Evolutionary conservation across 139 green algal genomes (phyloP).

Genomic region (Chlorella sp.): DNA sequence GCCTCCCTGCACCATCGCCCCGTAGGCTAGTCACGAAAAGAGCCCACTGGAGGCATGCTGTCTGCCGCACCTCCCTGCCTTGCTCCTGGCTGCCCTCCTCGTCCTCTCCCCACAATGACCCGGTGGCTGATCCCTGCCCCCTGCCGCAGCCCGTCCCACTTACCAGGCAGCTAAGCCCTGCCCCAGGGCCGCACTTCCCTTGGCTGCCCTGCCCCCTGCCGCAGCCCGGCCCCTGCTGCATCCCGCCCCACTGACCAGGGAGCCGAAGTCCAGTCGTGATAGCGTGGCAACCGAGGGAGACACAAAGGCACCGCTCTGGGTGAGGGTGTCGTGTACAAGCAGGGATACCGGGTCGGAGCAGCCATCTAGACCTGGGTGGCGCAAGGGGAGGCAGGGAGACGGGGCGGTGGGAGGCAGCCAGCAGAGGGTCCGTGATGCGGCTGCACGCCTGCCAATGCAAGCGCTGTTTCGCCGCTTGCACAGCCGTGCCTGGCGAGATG

Average conservation of each 20-base stretch:
- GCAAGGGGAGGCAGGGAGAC: background rate
- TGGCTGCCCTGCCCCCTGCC: no score
- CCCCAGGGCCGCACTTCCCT: no score
- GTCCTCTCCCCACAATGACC: no score
- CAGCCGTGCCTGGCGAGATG: no score
- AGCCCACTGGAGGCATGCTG: no score
- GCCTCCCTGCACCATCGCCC: no score
- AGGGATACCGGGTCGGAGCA: background rate
- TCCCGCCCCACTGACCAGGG: background rate
- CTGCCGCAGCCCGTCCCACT: background rate
- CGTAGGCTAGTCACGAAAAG: no score
- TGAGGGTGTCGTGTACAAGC: background rate
- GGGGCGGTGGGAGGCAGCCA: background rate
- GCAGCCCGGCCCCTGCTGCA: no score
- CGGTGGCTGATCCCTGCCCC: background rate
- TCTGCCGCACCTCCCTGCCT: no score
- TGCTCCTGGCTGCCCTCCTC: no score
- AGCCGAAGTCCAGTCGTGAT: background rate
- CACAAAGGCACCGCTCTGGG: slow-evolving; percentile 5
- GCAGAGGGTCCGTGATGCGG: background rate
- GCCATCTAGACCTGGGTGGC: background rate
- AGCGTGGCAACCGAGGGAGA: background rate
- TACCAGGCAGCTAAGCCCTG: background rate
- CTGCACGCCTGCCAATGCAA: no score
- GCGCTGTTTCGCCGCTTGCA: no score